Conservation (phyloP, 768 basidiomycete species). For the Crassisporium funariophilum region DNA sequence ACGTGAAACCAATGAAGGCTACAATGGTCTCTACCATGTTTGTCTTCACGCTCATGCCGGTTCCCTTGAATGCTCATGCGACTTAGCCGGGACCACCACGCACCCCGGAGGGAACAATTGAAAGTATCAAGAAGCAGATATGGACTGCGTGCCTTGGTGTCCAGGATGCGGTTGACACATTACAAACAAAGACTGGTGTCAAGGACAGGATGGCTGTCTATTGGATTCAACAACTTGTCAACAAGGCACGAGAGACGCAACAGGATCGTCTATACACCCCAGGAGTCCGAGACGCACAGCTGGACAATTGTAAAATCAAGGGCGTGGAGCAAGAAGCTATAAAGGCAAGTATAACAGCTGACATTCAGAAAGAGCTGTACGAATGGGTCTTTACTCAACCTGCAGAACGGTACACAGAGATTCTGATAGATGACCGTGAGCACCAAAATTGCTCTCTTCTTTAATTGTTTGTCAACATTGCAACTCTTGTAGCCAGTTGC, state of each 20-base stretch:
- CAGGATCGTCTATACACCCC: background rate
- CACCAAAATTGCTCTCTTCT: background rate
- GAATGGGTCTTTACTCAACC: constrained; percentile 24
- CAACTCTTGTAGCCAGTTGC: constrained; percentile 5
- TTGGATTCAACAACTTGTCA: constrained; percentile 26
- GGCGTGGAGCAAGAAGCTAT: background rate
- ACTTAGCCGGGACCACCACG: background rate
- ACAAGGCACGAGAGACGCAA: background rate
- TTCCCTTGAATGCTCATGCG: background rate
- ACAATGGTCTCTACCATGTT: constrained; percentile 16
- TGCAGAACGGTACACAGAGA: constrained; percentile 1
- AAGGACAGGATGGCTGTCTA: constrained; percentile 30
- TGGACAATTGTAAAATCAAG: background rate
- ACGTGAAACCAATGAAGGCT: constrained; percentile 21
- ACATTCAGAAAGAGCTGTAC: constrained; percentile 21
- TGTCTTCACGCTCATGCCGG: background rate
- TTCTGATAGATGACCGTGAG: background rate
- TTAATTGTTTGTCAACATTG: too few relatives aligned
- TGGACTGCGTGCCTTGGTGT: constrained; percentile 18
- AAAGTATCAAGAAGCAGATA: constrained; percentile 2
- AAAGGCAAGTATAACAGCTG: constrained; percentile 7
- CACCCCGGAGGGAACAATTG: constrained; percentile 2
- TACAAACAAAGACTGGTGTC: constrained; percentile 26
- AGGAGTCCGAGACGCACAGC: background rate
- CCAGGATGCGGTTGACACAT: constrained; percentile 3